Base-by-base conservation (phyloP, 2,329 filamentous ascomycete genomes). In the Coleophoma cylindrospora region DNA sequence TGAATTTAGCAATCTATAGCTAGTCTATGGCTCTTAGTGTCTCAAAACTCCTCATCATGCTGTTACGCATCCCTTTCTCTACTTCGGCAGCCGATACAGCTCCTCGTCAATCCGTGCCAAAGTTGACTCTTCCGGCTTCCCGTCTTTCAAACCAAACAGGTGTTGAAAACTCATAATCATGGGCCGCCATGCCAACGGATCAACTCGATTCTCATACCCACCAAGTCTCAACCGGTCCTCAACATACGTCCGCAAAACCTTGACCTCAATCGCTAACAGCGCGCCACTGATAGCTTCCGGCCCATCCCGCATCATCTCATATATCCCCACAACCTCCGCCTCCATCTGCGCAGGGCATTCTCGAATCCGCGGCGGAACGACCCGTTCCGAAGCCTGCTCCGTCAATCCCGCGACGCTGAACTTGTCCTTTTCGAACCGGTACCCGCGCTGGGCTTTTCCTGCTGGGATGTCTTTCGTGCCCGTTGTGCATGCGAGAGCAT, bases 331-430 rank as follows among this genome's bases (percentile, higher is more conserved):
- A 7, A 74, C 51, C 54, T 69, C 64, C 40, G 62, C 66, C 51
- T 73, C 71, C 70, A 74, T 74, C 51, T 72, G 68, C 15, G 67
- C 70, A 0, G 69, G 69, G 49, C 70, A 74, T 48, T 73, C 66
- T 19, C 36, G 50, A 47, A 73, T 66, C 6, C 71, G 61, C 4
- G 52, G 44, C 4, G 70, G 68, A 2, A 50, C 54, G 8, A 71
- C 65, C 33, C 67, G 50, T 7, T 65, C 60, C 4, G 69, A 73
- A 4, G 55, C 46, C 33, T 65, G 51, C 3, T 64, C 62, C 6
- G 68, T 71, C 33, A 74, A 55, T 1, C 59, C 53, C 4, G 69
- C 59, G 17, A 51, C 49, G 1, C 53, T 45, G 55, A 66, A 74
- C 50, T 73, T 74, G 58, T 74, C 68, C 40, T 65, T 64, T 55